Evolutionary conservation across 2,329 filamentous ascomycete species (phyloP).

Genomic region (Pseudocercospora musae): DNA sequence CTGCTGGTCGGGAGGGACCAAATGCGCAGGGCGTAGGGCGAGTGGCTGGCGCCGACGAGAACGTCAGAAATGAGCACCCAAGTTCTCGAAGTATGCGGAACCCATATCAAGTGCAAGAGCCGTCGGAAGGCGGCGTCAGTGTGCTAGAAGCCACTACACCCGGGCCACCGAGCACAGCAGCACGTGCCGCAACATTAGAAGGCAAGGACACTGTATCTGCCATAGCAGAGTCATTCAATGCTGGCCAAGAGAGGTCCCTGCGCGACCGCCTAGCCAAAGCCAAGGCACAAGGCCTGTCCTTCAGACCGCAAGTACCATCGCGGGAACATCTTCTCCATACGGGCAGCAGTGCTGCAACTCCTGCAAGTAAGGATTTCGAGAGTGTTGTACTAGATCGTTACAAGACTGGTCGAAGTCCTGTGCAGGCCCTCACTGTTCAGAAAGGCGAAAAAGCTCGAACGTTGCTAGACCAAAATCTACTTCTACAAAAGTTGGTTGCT

Average conservation of each 20-base stretch:
- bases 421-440: conserved; percentile 4
- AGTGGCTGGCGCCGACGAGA: conserved; percentile 5
- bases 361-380: conserved; percentile 22
- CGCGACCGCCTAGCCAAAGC: conserved; percentile 3
- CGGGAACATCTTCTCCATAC: conserved; percentile 18
- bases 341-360: conserved; percentile 24
- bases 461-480: background rate
- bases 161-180: background rate
- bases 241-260: background rate
- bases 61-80: conserved; percentile 13
- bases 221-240: background rate
- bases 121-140: background rate
- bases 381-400: conserved; percentile 27
- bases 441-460: background rate
- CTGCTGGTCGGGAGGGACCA: conserved; percentile 24
- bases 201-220: background rate
- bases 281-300: conserved; percentile 5
- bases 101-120: background rate
- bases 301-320: conserved; percentile 3
- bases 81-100: background rate
- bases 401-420: conserved; percentile 19
- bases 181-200: background rate
- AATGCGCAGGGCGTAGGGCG: conserved; percentile 23
- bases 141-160: background rate
- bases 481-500: conserved; percentile 22